A percentile compares a stretch with the other conserved stretches of the same genome.
phyloP scores from a whole-genome alignment of 2,329 filamentous ascomycete species.

The Apiospora malaysiana region DNA sequence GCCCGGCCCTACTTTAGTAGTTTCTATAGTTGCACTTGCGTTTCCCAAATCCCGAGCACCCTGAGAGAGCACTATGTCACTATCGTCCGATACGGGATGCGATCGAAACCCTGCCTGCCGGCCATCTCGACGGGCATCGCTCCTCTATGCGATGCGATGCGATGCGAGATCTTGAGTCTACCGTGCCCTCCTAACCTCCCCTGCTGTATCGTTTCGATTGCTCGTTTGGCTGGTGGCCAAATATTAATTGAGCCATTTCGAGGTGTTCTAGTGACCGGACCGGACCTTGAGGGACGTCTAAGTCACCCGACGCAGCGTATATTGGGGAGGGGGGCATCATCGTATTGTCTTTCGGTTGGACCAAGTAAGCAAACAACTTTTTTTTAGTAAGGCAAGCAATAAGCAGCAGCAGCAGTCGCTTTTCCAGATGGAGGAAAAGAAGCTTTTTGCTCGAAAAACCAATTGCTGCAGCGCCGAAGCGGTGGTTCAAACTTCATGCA shows the following conservation, averaged over 20 bases:
- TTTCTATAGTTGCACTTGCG: neutral
- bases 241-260: neutral
- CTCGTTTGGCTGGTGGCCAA: no score
- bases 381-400: neutral
- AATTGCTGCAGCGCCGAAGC: conserved; percentile 11
- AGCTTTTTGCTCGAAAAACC: conserved; percentile 1
- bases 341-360: neutral
- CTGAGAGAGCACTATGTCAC: conserved; percentile 3
- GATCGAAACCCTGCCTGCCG: conserved; percentile 2
- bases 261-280: neutral
- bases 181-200: neutral
- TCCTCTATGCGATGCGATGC: neutral
- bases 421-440: neutral
- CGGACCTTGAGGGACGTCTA: neutral
- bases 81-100: neutral
- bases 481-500: conserved; percentile 4
- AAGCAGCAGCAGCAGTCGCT: neutral
- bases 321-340: neutral
- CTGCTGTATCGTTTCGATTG: neutral
- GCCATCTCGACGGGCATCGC: conserved; percentile 15
- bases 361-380: conserved; percentile 5
- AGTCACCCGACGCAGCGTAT: conserved; percentile 15
- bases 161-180: conserved; percentile 7
- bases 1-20: neutral
- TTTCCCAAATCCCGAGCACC: neutral